These are phyloP conservation scores for Neoarthrinium moseri DNA, from an alignment of 2,329 filamentous ascomycete species.

Conservation along the genomic window DNA sequence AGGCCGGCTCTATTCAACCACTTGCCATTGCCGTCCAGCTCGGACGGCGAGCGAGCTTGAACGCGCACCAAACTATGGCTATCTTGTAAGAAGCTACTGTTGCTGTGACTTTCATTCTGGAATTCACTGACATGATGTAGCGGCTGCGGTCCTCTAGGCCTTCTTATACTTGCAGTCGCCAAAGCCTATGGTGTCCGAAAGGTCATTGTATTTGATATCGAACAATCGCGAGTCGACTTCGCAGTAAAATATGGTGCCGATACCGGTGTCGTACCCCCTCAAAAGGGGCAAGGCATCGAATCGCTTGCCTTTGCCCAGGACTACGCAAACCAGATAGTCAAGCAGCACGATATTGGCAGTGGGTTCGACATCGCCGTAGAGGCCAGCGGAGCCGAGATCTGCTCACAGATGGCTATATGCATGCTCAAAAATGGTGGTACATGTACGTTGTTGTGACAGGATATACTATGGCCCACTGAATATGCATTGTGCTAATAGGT, in stretches of 20 bases:
- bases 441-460: background rate
- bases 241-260: conserved; percentile 2
- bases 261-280: background rate
- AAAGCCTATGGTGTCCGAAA: conserved; percentile 4
- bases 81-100: conserved; percentile 9
- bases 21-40: conserved; percentile 4
- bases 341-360: background rate
- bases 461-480: too few species aligned
- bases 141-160: conserved; percentile 1
- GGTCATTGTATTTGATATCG: conserved; percentile 2
- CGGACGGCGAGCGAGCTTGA: background rate
- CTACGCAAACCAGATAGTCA: background rate
- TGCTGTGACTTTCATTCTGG: background rate
- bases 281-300: background rate
- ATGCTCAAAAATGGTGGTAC: conserved; percentile 4
- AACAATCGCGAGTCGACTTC: conserved; percentile 3
- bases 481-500: background rate
- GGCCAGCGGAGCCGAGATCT: conserved; percentile 1
- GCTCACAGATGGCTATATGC: background rate
- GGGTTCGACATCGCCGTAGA: conserved; percentile 1
- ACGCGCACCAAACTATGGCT: conserved; percentile 2
- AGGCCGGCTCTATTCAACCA: conserved; percentile 4
- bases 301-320: conserved; percentile 1
- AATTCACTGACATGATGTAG: background rate
- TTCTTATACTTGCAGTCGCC: conserved; percentile 1